These are phyloP conservation scores for Dendrostoma leiphaemia DNA, from an alignment of 2,329 filamentous ascomycete species.

Conservation along the genomic window DNA sequence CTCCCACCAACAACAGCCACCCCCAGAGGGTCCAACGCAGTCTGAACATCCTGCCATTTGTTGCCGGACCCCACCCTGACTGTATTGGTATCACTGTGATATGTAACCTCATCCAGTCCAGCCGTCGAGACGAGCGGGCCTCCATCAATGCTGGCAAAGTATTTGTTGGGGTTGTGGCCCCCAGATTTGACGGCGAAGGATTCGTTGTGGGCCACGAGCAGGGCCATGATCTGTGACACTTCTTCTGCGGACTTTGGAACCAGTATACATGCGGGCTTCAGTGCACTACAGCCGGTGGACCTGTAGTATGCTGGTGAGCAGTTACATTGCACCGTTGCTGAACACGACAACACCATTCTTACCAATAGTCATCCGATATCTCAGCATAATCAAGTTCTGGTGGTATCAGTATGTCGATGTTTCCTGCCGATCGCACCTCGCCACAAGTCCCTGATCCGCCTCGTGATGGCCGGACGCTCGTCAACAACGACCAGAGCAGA, in stretches of 20 bases:
- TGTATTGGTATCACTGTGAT: constrained; percentile 34
- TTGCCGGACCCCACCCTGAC: constrained; percentile 46
- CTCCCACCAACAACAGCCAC: constrained; percentile 43
- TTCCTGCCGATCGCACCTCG: background rate
- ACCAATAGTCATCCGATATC: background rate
- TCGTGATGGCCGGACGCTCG: background rate
- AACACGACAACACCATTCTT: background rate
- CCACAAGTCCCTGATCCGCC: background rate
- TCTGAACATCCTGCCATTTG: constrained; percentile 40
- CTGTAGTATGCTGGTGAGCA: too few relatives aligned
- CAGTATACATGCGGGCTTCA: constrained; percentile 9
- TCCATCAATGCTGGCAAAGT: constrained; percentile 47
- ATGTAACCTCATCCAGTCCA: constrained; percentile 38
- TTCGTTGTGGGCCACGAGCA: constrained; percentile 4
- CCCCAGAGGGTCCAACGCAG: constrained; percentile 38
- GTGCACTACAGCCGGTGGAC: constrained; percentile 6
- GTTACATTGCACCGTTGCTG: too few relatives aligned
- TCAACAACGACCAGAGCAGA: background rate
- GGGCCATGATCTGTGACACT: constrained; percentile 4
- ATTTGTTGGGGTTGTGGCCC: constrained; percentile 55
- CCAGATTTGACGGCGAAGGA: constrained; percentile 55
- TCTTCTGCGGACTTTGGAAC: background rate
- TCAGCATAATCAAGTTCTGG: background rate
- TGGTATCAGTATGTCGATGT: background rate
- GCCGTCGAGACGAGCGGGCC: constrained; percentile 49